phyloP scores from a whole-genome alignment of 345 rosid species.

The Ricinus communis region DNA sequence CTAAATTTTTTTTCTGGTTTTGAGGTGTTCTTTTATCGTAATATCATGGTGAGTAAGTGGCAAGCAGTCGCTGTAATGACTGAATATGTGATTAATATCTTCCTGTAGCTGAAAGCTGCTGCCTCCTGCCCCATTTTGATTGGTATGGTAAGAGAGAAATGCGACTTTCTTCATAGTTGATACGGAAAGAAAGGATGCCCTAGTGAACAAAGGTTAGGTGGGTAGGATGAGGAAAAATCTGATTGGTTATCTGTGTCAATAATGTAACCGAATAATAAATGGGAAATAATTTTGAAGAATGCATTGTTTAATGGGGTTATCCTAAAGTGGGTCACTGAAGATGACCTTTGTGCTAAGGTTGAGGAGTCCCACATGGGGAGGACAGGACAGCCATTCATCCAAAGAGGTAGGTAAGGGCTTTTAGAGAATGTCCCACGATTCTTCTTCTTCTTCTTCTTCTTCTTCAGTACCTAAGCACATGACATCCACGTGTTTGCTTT shows the following conservation, averaged over 20 bases:
- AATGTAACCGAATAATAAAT: conserved; percentile 4
- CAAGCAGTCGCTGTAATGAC: too few species aligned
- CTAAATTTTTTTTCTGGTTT: too few species aligned
- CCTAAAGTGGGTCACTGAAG: conserved; percentile 24
- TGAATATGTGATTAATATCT: too few species aligned
- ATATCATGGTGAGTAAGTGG: too few species aligned
- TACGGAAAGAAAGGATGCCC: not conserved
- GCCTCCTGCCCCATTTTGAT: too few species aligned
- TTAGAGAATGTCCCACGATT: conserved; percentile 12
- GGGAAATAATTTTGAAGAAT: conserved; percentile 10
- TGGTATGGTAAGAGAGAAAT: not conserved
- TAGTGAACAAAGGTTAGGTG: not conserved
- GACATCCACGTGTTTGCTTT: conserved; percentile 42
- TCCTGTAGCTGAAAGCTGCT: too few species aligned
- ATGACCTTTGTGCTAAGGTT: conserved; percentile 24
- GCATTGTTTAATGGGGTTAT: not conserved
- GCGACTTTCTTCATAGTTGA: too few species aligned
- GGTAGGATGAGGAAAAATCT: not conserved
- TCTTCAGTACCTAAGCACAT: conserved; percentile 49
- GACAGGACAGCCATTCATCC: conserved; percentile 15
- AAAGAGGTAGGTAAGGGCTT: conserved; percentile 28
- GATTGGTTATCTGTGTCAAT: not conserved
- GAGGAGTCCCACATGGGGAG: conserved; percentile 39
- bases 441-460: not conserved
- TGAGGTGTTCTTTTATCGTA: too few species aligned